Percentiles rank a stretch among this genome's conserved stretches.
phyloP scores from a whole-genome alignment of 345 rosid genomes.

The Pugionium dolabratum region DNA sequence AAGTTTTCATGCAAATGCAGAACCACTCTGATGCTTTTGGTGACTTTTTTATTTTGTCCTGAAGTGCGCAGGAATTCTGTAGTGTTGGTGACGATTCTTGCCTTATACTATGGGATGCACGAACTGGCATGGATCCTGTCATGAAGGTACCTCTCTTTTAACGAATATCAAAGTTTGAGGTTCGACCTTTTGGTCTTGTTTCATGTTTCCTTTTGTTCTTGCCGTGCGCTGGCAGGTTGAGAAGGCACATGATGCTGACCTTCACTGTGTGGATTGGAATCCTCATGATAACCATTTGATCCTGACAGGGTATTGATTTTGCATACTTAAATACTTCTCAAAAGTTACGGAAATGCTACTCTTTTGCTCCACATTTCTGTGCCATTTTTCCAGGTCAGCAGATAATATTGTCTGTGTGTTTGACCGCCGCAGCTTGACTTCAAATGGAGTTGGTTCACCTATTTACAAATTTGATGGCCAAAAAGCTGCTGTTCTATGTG shows the following conservation, averaged over 20 bases:
- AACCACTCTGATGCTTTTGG: slow-evolving; percentile 31
- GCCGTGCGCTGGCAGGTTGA: slow-evolving; percentile 60
- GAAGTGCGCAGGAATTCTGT: slow-evolving; percentile 80
- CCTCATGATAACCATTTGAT: slow-evolving; percentile 79
- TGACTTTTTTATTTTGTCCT: slow-evolving; percentile 32
- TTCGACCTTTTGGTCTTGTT: slow-evolving; percentile 5
- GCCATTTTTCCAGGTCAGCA: slow-evolving; percentile 63
- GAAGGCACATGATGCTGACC: slow-evolving; percentile 65
- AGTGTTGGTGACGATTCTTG: slow-evolving; percentile 45
- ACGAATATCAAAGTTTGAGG: background rate
- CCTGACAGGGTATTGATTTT: slow-evolving; percentile 66
- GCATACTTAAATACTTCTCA: background rate
- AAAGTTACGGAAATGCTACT: background rate
- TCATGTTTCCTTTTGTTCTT: slow-evolving; percentile 1
- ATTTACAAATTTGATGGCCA: slow-evolving; percentile 74
- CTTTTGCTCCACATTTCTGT: slow-evolving; percentile 10
- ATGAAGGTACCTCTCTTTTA: slow-evolving; percentile 53
- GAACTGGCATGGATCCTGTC: slow-evolving; percentile 66
- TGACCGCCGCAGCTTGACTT: slow-evolving; percentile 78
- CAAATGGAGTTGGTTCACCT: slow-evolving; percentile 76
- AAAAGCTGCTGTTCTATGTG: slow-evolving; percentile 44
- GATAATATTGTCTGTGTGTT: slow-evolving; percentile 80
- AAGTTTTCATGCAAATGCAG: background rate
- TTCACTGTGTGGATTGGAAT: slow-evolving; percentile 64
- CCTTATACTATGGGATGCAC: slow-evolving; percentile 96